phyloP scores from a whole-genome alignment of 2,329 filamentous ascomycete species.

The Epichloe coenophiala region DNA sequence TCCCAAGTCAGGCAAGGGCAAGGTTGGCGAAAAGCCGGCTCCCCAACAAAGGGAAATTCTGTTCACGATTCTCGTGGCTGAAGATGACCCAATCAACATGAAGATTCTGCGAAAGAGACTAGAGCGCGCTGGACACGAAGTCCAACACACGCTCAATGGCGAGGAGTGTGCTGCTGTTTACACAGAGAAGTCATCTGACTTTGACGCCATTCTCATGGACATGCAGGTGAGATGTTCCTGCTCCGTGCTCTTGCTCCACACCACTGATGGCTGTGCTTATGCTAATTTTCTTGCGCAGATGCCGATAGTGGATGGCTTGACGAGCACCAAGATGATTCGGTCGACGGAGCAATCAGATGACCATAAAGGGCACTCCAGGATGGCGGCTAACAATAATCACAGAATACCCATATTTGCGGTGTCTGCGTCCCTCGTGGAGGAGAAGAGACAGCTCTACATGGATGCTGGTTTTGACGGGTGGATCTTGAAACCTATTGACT shows the following conservation, averaged over 20 bases:
- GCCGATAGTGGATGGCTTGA: constrained; percentile 79
- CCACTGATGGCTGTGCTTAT: background rate
- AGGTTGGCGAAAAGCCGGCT: constrained; percentile 12
- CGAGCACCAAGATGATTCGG: constrained; percentile 72
- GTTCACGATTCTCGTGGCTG: constrained; percentile 62
- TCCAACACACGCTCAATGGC: constrained; percentile 65
- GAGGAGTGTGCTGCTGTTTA: constrained; percentile 69
- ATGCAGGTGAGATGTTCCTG: constrained; percentile 56
- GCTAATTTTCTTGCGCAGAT: constrained; percentile 42
- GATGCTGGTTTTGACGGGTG: constrained; percentile 77
- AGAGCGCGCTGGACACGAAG: constrained; percentile 60
- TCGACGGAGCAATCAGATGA: constrained; percentile 46
- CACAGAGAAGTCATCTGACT: constrained; percentile 45
- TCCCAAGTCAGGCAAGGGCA: background rate
- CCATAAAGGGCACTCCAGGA: constrained; percentile 38
- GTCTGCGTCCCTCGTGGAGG: constrained; percentile 67
- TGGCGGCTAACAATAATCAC: constrained; percentile 49
- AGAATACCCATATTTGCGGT: constrained; percentile 75
- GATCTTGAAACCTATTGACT: constrained; percentile 82
- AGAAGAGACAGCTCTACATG: constrained; percentile 54
- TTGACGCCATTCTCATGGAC: constrained; percentile 81
- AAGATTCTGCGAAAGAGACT: constrained; percentile 68
- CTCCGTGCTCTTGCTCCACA: background rate
- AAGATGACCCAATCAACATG: constrained; percentile 81
- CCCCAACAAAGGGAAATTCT: constrained; percentile 8